Evolutionary conservation across 2,329 filamentous ascomycete genomes (phyloP), one percentile per base, ranked within the genome.

Genomic region (Trichoderma afroharzianum): DNA sequence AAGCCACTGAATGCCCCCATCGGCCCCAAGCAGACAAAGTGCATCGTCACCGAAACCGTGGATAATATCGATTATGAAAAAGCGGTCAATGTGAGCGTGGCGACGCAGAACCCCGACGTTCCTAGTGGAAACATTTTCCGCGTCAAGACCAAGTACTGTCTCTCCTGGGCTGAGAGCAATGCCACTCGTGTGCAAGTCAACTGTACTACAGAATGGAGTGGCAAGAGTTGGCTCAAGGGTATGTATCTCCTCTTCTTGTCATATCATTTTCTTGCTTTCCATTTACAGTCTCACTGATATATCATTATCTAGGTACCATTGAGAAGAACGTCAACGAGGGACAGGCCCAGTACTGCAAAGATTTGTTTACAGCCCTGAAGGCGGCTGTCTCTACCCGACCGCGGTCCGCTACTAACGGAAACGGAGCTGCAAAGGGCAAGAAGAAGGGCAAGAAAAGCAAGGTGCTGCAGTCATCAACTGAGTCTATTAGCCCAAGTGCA

Each of bases 161-260:
- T 99, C 26, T 93, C 93, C 66, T 99, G 96, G 96, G 94, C 91
- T 4, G 90, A 96, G 64, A 91, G 91, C 73, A 97, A 97, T 77
- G 85, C 90, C 50, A 99, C 97, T 1, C 88, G 94, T 32, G 83
- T 99, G 33, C 90, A 96, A 73, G 92, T 95, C 83, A 98, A 92
- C 75, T 98, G 94, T 80, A 92, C 90, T 2, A 93, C 98, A 57
- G 97, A 99, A 78, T 99, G 97, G 97, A 91, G 92, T 4, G 95
- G 95, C 76, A 99, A 98, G 86, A 98, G 95, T 84, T 99, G 96
- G 96, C 84, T 99, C 59, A 98, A 96, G 84, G 93, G 95, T 97
- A 85, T 79, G 85, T 78, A 6, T 12, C 12, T 18, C 18, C 5
- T 55, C 14, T 14, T 55, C 50, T 24, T 50, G 6, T 30, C 1